Evolutionary conservation across 2,329 filamentous ascomycete genomes (phyloP).

Genomic region (Aspergillus sp.): DNA sequence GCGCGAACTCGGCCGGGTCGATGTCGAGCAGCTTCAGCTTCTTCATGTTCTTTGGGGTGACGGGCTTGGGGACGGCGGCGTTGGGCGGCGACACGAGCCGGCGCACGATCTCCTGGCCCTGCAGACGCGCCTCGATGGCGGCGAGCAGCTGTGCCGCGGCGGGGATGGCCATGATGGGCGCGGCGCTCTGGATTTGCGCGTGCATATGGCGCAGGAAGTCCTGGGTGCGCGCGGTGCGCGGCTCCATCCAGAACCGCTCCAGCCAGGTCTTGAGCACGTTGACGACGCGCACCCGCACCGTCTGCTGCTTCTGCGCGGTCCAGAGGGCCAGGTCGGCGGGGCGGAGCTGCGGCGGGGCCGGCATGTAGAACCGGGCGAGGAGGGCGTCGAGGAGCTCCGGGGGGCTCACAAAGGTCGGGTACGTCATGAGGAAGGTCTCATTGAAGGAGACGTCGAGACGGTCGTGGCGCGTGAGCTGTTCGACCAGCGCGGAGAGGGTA

Average conservation of each 20-base stretch:
- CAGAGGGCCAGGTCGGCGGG: neutral
- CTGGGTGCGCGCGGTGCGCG: slow-evolving; percentile 62
- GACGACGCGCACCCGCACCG: slow-evolving; percentile 85
- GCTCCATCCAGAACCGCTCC: slow-evolving; percentile 95
- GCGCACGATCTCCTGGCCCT: slow-evolving; percentile 78
- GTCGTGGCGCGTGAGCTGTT: slow-evolving; percentile 89
- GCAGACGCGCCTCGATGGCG: slow-evolving; percentile 78
- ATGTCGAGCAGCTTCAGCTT: slow-evolving; percentile 96
- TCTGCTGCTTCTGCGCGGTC: slow-evolving; percentile 85
- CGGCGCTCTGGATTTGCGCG: slow-evolving; percentile 63
- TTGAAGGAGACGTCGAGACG: slow-evolving; percentile 90
- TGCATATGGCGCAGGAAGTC: slow-evolving; percentile 79
- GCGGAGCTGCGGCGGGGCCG: neutral
- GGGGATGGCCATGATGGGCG: slow-evolving; percentile 9
- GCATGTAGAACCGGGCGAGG: slow-evolving; percentile 63
- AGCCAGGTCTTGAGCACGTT: slow-evolving; percentile 97
- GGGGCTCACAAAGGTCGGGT: slow-evolving; percentile 84
- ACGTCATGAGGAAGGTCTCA: slow-evolving; percentile 90
- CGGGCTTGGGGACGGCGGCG: slow-evolving; percentile 75
- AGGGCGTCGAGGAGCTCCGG: slow-evolving; percentile 84
- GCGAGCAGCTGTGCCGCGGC: slow-evolving; percentile 71
- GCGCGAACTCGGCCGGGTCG: slow-evolving; percentile 85
- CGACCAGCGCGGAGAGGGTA: slow-evolving; percentile 80
- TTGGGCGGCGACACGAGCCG: slow-evolving; percentile 77
- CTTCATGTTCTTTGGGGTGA: slow-evolving; percentile 96